Evolutionary conservation across 2,329 filamentous ascomycete species (phyloP).

Genomic region (Teratosphaeria gauchensis): DNA sequence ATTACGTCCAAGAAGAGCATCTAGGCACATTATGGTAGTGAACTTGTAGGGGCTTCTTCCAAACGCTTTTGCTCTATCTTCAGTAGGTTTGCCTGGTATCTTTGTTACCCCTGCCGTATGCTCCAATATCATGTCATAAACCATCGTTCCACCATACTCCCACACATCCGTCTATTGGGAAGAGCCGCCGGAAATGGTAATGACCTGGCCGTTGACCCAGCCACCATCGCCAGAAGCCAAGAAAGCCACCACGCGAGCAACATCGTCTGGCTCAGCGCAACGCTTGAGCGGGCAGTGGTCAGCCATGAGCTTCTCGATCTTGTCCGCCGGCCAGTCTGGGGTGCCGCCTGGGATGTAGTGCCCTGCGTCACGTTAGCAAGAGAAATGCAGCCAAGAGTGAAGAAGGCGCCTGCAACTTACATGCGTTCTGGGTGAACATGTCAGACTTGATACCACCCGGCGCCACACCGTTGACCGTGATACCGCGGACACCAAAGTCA

Average conservation of each 20-base stretch:
- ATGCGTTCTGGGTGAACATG: slow-evolving; percentile 52
- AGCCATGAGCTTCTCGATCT: slow-evolving; percentile 43
- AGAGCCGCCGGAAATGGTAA: slow-evolving; percentile 34
- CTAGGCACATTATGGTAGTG: not conserved
- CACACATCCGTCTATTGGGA: slow-evolving; percentile 22
- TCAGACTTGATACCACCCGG: slow-evolving; percentile 66
- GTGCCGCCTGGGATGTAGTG: slow-evolving; percentile 37
- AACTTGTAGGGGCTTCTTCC: not conserved
- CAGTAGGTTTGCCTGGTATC: not conserved
- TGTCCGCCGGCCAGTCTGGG: slow-evolving; percentile 40
- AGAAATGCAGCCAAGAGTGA: not conserved
- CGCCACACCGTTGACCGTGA: slow-evolving; percentile 64
- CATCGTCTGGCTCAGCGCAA: slow-evolving; percentile 39
- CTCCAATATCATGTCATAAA: slow-evolving; percentile 2
- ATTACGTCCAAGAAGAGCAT: not conserved
- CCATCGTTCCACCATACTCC: not conserved
- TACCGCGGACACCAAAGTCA: slow-evolving; percentile 57
- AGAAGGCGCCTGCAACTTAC: slow-evolving; percentile 1
- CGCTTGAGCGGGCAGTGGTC: slow-evolving; percentile 40
- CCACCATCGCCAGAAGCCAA: slow-evolving; percentile 29
- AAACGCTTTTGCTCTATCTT: not conserved
- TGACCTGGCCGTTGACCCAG: slow-evolving; percentile 35
- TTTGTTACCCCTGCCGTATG: not conserved
- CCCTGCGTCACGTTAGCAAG: not conserved
- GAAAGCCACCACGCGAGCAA: slow-evolving; percentile 31